Evolutionary conservation across 2,329 filamentous ascomycete species (phyloP), one percentile per base, ranked within the genome.

Genomic region (Aspergillus udagawae): DNA sequence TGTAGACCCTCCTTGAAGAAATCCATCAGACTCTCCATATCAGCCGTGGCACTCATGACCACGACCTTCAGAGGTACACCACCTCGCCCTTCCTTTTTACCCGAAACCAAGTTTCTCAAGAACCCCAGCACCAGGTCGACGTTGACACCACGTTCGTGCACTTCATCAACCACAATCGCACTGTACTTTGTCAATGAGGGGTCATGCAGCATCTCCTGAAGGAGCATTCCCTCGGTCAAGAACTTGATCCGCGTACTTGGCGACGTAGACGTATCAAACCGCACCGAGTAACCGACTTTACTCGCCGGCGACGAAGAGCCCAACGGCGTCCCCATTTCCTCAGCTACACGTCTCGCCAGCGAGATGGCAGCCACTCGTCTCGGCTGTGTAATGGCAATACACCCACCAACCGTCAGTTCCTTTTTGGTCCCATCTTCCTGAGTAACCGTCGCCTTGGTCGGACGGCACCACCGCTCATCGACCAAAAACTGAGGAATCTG

Each of bases 31-130:
- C 83, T 85, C 59, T 93, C 87, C 57, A 96, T 86, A 72, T 97
- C 91, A 41, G 92, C 91, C 6, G 94, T 99, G 51, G 94, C 94
- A 81, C 92, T 97, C 94, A 99, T 99, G 69, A 97, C 85, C 35
- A 96, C 84, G 3, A 97, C 86, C 72, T 96, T 97, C 55, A 99
- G 77, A 1, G 89, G 87, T 29, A 88, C 78, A 4, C 89, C 89
- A 7, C 87, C 86, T 4, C 89, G 84, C 6, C 86, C 86, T 48
- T 83, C 79, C 41, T 84, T 82, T 35, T 73, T 72, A 3, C 75
- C 76, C 27, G 80, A 78, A 1, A 94, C 77, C 49, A 97, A 83
- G 59, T 89, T 88, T 69, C 90, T 90, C 60, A 99, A 71, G 63
- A 99, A 97, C 0, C 94, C 94, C 27, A 95, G 80, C 9, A 97